Evolutionary conservation across 768 basidiomycete genomes (phyloP), one percentile per base, ranked within the genome.

Genomic region (Boletus bicolor): DNA sequence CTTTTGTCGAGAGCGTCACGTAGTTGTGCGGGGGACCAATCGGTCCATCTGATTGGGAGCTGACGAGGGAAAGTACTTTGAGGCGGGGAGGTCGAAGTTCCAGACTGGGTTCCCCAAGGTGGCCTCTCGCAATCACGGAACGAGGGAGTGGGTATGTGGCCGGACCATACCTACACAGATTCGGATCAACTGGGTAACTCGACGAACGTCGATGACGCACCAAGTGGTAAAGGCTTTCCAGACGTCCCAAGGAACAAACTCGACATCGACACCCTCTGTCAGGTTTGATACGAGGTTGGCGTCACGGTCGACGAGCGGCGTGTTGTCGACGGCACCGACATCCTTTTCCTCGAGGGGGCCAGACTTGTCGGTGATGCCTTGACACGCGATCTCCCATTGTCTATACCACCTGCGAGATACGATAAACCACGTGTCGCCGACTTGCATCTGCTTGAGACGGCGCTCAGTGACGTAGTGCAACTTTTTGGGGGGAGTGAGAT

Each of bases 361-460:
- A 63, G 86, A 79, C 72, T 89, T 91, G 76, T 87, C 86, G 28
- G 76, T 66, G 59, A 83, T 72, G 30, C 87, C 89, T 0, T 82
- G 78, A 65, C 86, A 86, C 11, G 89, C 91, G 63, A 81, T 82
- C 58, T 78, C 72, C 87, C 89, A 95, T 35, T 83, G 81, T 55
- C 80, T 80, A 75, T 81, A 89, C 93, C 93, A 96, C 21, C 64
- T 62, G 47, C 80, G 72, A 21, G 85, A 78, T 30, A 95, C 77
- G 47, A 95, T 73, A 72, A 83, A 93, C 92, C 92, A 94, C 9
- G 78, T 84, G 49, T 92, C 83, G 44, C 88, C 88, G 8, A 78
- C 72, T 32, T 77, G 73, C 79, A 93, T 82, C 41, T 76, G 72
- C 44, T 64, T 69, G 39, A 63, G 65, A 62, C 80, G 80, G 14